Conservation (phyloP, 768 basidiomycete genomes). For the Leccinum olivaceopallidum region DNA sequence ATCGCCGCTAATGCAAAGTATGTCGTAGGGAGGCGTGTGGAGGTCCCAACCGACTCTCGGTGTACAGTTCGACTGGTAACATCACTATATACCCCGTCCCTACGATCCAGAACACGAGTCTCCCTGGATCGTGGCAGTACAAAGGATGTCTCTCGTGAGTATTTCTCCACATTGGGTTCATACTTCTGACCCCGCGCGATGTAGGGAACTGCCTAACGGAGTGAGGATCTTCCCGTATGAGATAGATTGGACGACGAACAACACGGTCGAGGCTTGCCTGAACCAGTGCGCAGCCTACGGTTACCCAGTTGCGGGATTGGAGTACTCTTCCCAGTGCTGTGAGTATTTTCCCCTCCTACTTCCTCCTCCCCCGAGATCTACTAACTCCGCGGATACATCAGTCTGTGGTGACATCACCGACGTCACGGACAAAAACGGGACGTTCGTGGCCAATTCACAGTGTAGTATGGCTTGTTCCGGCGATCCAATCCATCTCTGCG, state of each 20-base stretch:
- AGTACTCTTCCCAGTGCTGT: slow-evolving; percentile 77
- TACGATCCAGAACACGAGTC: slow-evolving; percentile 47
- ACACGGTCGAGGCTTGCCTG: slow-evolving; percentile 64
- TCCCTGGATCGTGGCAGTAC: slow-evolving; percentile 69
- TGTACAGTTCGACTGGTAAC: slow-evolving; percentile 56
- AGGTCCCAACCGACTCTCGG: slow-evolving; percentile 68
- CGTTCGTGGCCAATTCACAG: slow-evolving; percentile 35
- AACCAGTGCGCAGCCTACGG: slow-evolving; percentile 70
- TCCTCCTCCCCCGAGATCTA: neutral
- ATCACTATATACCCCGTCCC: slow-evolving; percentile 63
- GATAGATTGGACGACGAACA: slow-evolving; percentile 58
- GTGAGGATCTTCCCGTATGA: slow-evolving; percentile 62
- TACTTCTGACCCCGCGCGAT: neutral
- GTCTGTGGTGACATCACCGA: slow-evolving; percentile 72
- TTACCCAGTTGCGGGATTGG: slow-evolving; percentile 69
- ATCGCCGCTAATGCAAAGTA: neutral
- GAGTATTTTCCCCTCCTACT: slow-evolving; percentile 28
- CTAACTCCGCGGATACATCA: slow-evolving; percentile 24
- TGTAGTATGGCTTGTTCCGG: slow-evolving; percentile 63
- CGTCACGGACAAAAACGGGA: slow-evolving; percentile 38
- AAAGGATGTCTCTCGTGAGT: slow-evolving; percentile 65
- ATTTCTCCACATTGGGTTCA: neutral
- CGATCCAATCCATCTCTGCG: slow-evolving; percentile 69
- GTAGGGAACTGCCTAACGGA: slow-evolving; percentile 48
- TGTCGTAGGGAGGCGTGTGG: slow-evolving; percentile 63